Evolutionary conservation across 1,284 basidiomycete species (phyloP), one percentile per base, ranked within the genome.

Genomic region (Rhodotorula sp.): DNA sequence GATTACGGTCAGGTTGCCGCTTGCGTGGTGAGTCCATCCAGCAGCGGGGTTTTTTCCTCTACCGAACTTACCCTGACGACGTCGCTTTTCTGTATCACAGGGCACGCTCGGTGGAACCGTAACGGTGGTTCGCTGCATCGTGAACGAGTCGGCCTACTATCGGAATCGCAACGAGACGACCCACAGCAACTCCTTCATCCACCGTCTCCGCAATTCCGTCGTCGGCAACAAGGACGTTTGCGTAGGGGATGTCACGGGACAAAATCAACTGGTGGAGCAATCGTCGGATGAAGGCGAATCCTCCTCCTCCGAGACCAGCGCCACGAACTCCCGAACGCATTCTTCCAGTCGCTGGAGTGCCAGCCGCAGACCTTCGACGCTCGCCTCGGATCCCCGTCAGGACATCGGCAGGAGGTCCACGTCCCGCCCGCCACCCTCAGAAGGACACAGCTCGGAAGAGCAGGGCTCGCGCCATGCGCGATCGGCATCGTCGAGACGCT

Each of bases 1-100:
- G 70, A 71, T 26, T 71, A 39, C 48, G 70, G 70, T 8, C 66
- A 71, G 23, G 62, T 68, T 34, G 63, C 58, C 14, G 65, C 62
- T 5, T 56, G 48, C 54, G 34, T 61, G 18, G 57, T 67, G 21
- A 43, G 51, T 43, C n/a, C 15, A 15, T 43, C n/a, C 15, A 15
- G 3, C 23, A 5, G 7, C 63, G 5, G 12, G 26, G 29, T 29
- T 23, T 5, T 5, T 14, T 29, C 7, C 23, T 39, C 48, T 23
- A 18, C 12, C 49, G 18, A 15, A 3, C 58, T 15, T 15, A 46
- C 58, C 5, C 31, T 14, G 20, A 58, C 34, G 31, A 8, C 21
- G 20, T 20, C 34, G 56, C 39, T 21, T 14, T 31, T 16, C 29
- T 23, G 29, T 20, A 51, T 57, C 21, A 6, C 48, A 62, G 61